These are phyloP conservation scores for Panicum miliaceum DNA, from an alignment of 176 grass and related monocot genomes.

Conservation along the genomic window DNA sequence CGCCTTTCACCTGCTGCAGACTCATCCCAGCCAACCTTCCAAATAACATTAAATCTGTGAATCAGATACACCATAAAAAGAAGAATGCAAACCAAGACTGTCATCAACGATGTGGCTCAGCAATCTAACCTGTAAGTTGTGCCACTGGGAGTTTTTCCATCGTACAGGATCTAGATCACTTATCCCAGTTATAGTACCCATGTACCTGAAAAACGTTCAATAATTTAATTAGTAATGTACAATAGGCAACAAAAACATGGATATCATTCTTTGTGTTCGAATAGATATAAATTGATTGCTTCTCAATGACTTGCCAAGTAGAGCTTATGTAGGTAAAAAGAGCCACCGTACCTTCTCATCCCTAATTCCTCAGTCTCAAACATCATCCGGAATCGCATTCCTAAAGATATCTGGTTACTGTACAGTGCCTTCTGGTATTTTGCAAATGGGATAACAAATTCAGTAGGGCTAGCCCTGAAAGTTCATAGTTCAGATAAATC, in stretches of 20 bases:
- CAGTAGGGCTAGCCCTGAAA: constrained; percentile 93
- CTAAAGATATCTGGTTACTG: constrained; percentile 87
- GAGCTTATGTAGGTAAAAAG: not conserved
- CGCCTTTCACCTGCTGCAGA: constrained; percentile 90
- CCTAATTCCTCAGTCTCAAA: constrained; percentile 95
- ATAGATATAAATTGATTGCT: constrained; percentile 13
- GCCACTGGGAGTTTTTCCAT: constrained; percentile 99
- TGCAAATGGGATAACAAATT: constrained; percentile 98
- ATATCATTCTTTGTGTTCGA: not conserved
- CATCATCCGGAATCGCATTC: constrained; percentile 98
- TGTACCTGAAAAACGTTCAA: constrained; percentile 71
- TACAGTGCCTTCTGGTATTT: constrained; percentile 99
- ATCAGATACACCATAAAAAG: constrained; percentile 9
- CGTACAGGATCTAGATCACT: constrained; percentile 94
- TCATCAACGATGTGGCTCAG: not conserved
- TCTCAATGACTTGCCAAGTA: not conserved
- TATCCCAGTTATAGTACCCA: constrained; percentile 98
- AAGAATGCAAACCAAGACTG: constrained; percentile 5
- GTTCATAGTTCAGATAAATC: constrained; percentile 33
- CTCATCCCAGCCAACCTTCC: constrained; percentile 97
- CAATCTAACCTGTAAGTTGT: constrained; percentile 86
- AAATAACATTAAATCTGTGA: constrained; percentile 30
- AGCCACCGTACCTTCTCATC: constrained; percentile 71
- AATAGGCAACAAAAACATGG: not conserved
- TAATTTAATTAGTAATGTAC: constrained; percentile 21